Base-by-base conservation (phyloP, 176 grass and related monocot species). In the Aegilops tauschii region DNA sequence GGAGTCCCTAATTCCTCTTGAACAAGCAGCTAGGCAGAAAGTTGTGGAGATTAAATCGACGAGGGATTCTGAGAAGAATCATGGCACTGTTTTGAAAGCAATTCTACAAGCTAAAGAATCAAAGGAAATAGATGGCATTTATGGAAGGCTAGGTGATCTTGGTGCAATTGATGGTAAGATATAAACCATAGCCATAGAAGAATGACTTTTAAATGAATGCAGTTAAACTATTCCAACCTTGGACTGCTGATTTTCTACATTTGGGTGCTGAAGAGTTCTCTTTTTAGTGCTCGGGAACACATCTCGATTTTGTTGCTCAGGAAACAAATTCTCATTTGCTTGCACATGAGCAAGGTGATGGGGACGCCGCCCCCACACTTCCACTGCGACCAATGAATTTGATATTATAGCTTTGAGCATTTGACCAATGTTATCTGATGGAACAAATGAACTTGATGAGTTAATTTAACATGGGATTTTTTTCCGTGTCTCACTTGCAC, bases 41-140 rank as follows among this genome's bases (percentile, higher is more conserved):
- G 75, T 98, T 67, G 72, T 90, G 18, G 97, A 98, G 88, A 92
- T 98, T 61, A 88, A 85, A 84, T 61, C 84, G 72, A 88, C 84
- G 52, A 69, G 88, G 71, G 90, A 98, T 90, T 91, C 92, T 82
- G 97, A 98, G 80, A 96, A 89, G 87, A 96, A 79, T 76, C 90
- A 91, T 87, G 87, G 87, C 50, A 67, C 86, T 80, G 92, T 94
- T 89, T 73, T 96, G 79, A 96, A 88, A 90, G 94, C 92, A 90
- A 91, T 98, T 85, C 69, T 98, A 76, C 93, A 95, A 90, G 94
- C 94, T 9, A 98, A 96, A 69, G 97, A 98, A 74, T 93, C 94
- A 82, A 98, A 93, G 67, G 88, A 98, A 83, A 98, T 98, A 78
- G 84, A 92, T 77, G 97, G 97, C 78, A 98, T 96, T 87, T 91